phyloP scores from a whole-genome alignment of 352 stramenopile species.

The Pythium oligandrum region DNA sequence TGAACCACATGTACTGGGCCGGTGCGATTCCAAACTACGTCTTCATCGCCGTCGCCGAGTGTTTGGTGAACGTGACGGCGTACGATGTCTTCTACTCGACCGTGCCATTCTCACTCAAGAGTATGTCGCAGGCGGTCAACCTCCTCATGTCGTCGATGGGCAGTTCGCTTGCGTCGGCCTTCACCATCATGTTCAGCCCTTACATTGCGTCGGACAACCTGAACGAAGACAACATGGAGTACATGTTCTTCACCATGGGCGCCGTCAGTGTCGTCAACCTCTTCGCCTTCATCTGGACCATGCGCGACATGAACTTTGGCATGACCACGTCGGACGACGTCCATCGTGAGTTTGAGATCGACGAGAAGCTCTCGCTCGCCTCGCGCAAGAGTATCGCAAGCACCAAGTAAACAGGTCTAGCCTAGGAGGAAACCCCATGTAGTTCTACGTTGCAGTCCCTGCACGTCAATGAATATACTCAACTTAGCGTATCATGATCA shows the following conservation, averaged over 20 bases:
- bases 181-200: constrained; percentile 60
- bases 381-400: too few relatives aligned
- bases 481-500: too few relatives aligned
- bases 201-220: constrained; percentile 47
- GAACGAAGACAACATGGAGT: constrained; percentile 62
- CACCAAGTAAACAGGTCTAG: too few relatives aligned
- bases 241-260: constrained; percentile 63
- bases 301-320: constrained; percentile 57
- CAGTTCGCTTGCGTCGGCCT: constrained; percentile 50
- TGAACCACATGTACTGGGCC: constrained; percentile 59
- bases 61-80: constrained; percentile 55
- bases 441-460: too few relatives aligned
- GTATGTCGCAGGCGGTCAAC: constrained; percentile 49
- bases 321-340: constrained; percentile 21
- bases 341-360: too few relatives aligned
- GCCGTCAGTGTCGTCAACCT: constrained; percentile 48
- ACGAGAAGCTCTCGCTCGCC: too few relatives aligned
- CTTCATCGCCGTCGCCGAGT: constrained; percentile 49
- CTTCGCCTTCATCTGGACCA: constrained; percentile 38
- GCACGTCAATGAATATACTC: too few relatives aligned
- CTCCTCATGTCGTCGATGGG: constrained; percentile 56
- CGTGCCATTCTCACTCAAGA: constrained; percentile 54
- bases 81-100: constrained; percentile 60
- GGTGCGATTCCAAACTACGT: constrained; percentile 51
- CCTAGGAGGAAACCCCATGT: too few relatives aligned